Base-by-base conservation (phyloP, 306 rosid species). In the Trifolium subterraneum region DNA sequence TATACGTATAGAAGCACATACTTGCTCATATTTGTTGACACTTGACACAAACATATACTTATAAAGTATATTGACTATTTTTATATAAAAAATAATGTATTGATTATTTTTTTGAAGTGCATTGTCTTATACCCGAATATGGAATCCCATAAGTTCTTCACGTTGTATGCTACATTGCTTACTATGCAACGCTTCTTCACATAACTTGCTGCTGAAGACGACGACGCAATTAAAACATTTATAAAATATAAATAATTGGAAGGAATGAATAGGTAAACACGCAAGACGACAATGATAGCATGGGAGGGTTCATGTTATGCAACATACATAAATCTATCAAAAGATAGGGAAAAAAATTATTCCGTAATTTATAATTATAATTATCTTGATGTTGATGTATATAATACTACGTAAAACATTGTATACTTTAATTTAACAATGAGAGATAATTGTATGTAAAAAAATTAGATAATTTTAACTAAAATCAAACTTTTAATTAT, bases 221-320 rank as follows among this genome's bases (percentile, higher is more conserved):
- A 70, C 12, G 52, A 71, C 9, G 11, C 19, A 8, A 44, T 36
- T 36, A 36, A 7, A 36, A 36, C 1, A 3, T 36, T 1, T 7
- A 36, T 1, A 36, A 8, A 36, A 35, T 7, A 35, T 35, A 44
- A 48, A 56, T 45, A 62, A 44, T 14, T 18, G 29, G 16, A 62
- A 65, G 51, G 66, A 81, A 77, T 8, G 31, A 22, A 45, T 13
- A 44, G 3, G 7, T 1, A 73, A 73, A 45, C 74, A 78, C 78
- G 80, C 86, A 78, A 82, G 76, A 50, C 63, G 31, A 39, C 76
- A 67, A 77, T 47, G 55, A 77, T 82, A 50, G 69, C 61, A 48
- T 33, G 22, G 36, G 72, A 50, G 48, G 44, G 62, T 31, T 67
- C 79, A 67, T 41, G 23, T 44, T 20, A 56, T 22, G 50, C 68